phyloP scores from a whole-genome alignment of 371 early-diverging fungal genomes.

The Lichtheimia ramosa region DNA sequence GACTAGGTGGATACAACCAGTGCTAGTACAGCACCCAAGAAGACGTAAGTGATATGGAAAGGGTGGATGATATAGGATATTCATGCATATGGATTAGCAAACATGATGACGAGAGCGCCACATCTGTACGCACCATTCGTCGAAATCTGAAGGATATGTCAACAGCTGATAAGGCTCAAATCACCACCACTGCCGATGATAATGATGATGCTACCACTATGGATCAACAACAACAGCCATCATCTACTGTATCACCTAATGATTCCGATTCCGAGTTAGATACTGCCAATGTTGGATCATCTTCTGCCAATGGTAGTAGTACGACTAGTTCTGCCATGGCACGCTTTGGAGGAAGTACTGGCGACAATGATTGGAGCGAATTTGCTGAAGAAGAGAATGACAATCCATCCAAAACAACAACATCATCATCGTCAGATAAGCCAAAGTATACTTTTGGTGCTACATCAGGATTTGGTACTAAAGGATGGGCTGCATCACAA shows the following conservation, averaged over 20 bases:
- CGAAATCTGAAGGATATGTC: constrained; percentile 48
- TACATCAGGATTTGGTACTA: constrained; percentile 48
- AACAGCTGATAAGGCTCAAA: constrained; percentile 33
- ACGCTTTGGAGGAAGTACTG: constrained; percentile 27
- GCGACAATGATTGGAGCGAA: constrained; percentile 43
- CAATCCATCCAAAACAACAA: not conserved
- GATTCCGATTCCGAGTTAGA: too few species aligned
- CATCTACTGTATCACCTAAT: too few species aligned
- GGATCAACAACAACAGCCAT: not conserved
- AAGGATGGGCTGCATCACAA: constrained; percentile 27
- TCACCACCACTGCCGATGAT: not conserved
- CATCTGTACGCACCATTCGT: constrained; percentile 40
- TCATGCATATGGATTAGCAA: constrained; percentile 18
- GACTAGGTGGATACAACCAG: constrained; percentile 13
- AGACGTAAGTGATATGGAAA: constrained; percentile 27
- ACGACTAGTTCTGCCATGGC: constrained; percentile 7
- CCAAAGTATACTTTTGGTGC: constrained; percentile 50
- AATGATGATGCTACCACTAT: constrained; percentile 1
- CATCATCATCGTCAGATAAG: constrained; percentile 12
- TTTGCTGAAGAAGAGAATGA: constrained; percentile 39
- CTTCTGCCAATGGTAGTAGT: not conserved
- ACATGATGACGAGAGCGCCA: constrained; percentile 32
- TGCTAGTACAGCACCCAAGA: constrained; percentile 34
- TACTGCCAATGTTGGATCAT: not conserved
- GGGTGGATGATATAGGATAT: not conserved